Evolutionary conservation across 768 basidiomycete species (phyloP), one percentile per base, ranked within the genome.

Genomic region (Galerina marginata): DNA sequence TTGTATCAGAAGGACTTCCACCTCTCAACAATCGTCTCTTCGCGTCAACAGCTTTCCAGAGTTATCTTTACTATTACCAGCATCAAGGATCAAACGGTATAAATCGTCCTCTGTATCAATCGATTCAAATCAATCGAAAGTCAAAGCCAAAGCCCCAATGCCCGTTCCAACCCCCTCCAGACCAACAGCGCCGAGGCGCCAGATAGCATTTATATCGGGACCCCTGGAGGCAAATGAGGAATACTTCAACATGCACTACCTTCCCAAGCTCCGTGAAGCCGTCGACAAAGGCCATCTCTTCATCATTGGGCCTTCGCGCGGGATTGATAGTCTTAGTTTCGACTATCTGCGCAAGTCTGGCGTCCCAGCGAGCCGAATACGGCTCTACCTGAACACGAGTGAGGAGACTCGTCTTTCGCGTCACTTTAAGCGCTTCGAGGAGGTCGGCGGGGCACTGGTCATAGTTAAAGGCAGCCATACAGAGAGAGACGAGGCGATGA

Each of bases 401-500:
- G 67, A 71, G 55, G 59, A 59, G 48, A 49, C 62, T 2, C 54
- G 44, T 4, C 51, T 61, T 9, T 46, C 53, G 9, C 37, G 47
- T 36, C 39, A 16, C n/a, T 56, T 67, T 43, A 39, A 46, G 23
- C 11, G 38, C 38, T 68, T 72, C 53, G 61, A 65, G 54, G 54
- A 58, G 39, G 40, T 45, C 10, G 67, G 67, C 9, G 68, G 69
- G 6, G 33, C 26, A 10, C 51, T 70, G 15, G 60, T 70, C 1
- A 66, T 69, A 4, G 65, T 71, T 1, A 62, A 70, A 14, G 59
- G 65, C 3, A 62, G 63, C 14, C 67, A 71, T 55, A 68, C 66
- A 6, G 66, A 69, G 40, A 53, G 71, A 45, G 72, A 74, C 52
- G 71, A 65, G 42, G 69, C 67, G 29, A 71, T 72, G 70, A 72